These are phyloP conservation scores for Talaromyces rugulosus DNA, from an alignment of 2,329 filamentous ascomycete genomes.

Conservation along the genomic window DNA sequence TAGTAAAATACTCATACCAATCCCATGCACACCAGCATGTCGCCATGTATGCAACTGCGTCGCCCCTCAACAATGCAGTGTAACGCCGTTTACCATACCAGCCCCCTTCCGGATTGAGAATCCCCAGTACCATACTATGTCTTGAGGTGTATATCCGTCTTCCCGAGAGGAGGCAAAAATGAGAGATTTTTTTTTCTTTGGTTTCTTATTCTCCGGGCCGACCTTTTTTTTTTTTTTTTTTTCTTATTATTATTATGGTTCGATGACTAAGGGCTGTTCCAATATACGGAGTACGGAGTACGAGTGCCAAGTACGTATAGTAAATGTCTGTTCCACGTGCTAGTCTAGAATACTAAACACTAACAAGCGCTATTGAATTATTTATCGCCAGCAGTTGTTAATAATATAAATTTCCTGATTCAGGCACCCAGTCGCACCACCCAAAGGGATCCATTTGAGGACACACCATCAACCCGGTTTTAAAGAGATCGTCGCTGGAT, in stretches of 20 bases:
- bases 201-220: not conserved
- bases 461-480: not conserved
- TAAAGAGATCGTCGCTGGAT: not conserved
- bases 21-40: not conserved
- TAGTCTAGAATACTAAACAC: not conserved
- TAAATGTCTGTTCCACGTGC: too few relatives aligned
- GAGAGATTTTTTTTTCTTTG: not conserved
- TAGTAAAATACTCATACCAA: not conserved
- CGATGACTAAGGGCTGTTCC: not conserved
- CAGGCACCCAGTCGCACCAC: not conserved
- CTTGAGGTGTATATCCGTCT: not conserved
- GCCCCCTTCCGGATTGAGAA: not conserved
- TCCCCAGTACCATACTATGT: not conserved
- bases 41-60: not conserved
- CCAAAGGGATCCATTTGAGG: not conserved
- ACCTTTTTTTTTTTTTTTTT: not conserved
- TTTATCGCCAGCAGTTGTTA: not conserved
- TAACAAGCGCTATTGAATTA: not conserved
- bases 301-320: too few relatives aligned
- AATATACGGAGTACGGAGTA: not conserved
- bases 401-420: not conserved
- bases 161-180: not conserved
- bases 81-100: slow-evolving; percentile 11
- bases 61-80: not conserved
- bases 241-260: not conserved